Evolutionary conservation across 306 rosid species (phyloP), one percentile per base, ranked within the genome.

Genomic region (Sophora flavescens): DNA sequence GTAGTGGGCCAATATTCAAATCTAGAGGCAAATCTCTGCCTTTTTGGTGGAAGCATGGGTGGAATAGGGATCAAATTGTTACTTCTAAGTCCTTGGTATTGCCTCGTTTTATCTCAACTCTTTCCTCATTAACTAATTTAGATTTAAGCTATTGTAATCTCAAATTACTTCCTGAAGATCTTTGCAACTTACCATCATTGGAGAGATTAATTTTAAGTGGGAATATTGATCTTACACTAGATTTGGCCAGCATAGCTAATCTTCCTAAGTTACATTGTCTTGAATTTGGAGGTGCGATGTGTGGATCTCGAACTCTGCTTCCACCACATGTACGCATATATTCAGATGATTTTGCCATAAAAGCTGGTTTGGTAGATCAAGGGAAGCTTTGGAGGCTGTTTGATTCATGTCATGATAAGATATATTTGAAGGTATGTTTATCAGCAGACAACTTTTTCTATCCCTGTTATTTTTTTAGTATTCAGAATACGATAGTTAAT

Each of bases 141-240:
- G 68, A 76, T 70, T 54, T 81, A 14, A 54, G 81, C 28, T 7
- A 63, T 16, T 76, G 81, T 38, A 35, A 70, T 54, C 63, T 81
- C 48, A 8, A 11, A 44, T 72, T 33, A 6, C 17, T 76, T 51
- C 70, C 70, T 1, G 5, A 30, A 14, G 63, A 70, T 63, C 58
- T 81, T 6, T 8, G 17, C n/a, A 12, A 32, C 48, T 44, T 81
- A 76, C 63, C 78, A 6, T 81, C 57, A 1, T 18, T 81, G 63
- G 38, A 63, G 50, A 75, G 3, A 13, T 36, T 76, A 12, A 33
- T 17, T 16, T 42, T 76, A 39, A 69, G 85, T 41, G 72, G 68
- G 54, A 81, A 81, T 17, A 15, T 38, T 14, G 10, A 14, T 61
- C 60, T 66, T 8, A 7, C 12, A 15, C 10, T 52, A 15, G 74